Percentiles rank a stretch among this genome's conserved stretches.
phyloP scores from a whole-genome alignment of 2,329 filamentous ascomycete genomes.

The Bisporella sp. region DNA sequence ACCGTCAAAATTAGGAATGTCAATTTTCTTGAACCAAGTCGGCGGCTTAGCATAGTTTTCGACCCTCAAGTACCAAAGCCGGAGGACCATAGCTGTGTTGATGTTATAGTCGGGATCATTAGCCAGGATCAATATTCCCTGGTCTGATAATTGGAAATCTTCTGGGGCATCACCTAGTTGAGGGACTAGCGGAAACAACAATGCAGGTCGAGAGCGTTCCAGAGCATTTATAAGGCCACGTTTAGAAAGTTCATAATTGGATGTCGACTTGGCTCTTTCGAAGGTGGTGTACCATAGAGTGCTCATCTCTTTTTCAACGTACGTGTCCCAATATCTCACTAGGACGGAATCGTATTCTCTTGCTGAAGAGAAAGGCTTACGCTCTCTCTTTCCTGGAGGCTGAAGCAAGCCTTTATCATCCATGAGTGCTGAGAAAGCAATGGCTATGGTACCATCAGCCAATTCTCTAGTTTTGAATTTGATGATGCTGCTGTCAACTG shows the following conservation, averaged over 20 bases:
- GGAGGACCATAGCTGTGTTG: background rate
- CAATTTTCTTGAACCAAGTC: constrained; percentile 5
- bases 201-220: background rate
- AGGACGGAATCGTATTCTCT: background rate
- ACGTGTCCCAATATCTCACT: background rate
- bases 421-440: background rate
- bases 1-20: constrained; percentile 17
- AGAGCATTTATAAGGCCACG: background rate
- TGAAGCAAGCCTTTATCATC: background rate
- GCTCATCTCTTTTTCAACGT: background rate
- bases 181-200: background rate
- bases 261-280: background rate
- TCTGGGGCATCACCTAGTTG: no score
- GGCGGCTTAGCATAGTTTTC: constrained; percentile 14
- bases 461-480: background rate
- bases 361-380: background rate
- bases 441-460: background rate
- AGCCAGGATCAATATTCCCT: background rate
- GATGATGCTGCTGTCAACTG: background rate
- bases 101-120: background rate
- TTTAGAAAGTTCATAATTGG: background rate
- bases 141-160: background rate
- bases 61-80: constrained; percentile 44
- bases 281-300: background rate
- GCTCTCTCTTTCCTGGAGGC: background rate